Evolutionary conservation across 805 yeast genomes (phyloP), one percentile per base, ranked within the genome.

Genomic region (Kazachstania kunashirensis): DNA sequence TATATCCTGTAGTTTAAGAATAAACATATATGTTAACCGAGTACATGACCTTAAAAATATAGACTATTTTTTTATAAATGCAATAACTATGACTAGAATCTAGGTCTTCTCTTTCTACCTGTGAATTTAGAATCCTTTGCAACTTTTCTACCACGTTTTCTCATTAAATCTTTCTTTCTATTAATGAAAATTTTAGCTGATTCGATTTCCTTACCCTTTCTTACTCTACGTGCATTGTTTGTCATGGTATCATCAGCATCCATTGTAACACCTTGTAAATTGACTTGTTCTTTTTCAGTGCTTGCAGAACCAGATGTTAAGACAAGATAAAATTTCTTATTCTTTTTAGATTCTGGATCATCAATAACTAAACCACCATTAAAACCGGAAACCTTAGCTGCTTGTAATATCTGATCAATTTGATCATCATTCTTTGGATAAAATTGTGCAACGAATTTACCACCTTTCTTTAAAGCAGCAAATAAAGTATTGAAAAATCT

Each of bases 381-480:
- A 59, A 92, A 92, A 1, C 98, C 98, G 0, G 96, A 80, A 5
- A 82, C 78, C 59, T 86, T 89, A 8, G 98, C 97, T 17, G 95
- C 83, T 27, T 70, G 70, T 37, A 84, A 65, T 21, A 92, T 84
- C 33, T 75, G 70, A 41, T 84, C 81, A 8, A 79, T 77, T 59
- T 92, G 97, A 23, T 68, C 72, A 46, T 92, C 96, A 60, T 86
- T 83, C 57, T 77, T 76, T 9, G 98, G 98, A 61, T 92, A 92
- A 57, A 89, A 92, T 61, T 92, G 98, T 15, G 95, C 96, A 19
- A 84, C 96, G 47, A 89, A 94, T 61, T 92, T 92, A 6, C 98
- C 98, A 33, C 98, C 98, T 55, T 95, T 74, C 53, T 75, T 80
- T 59, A 92, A 67, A 24, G 85, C 67, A 0, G 95, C 85, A 60